Conservation (phyloP, 1,284 basidiomycete genomes). For the Trichosporon sp. region DNA sequence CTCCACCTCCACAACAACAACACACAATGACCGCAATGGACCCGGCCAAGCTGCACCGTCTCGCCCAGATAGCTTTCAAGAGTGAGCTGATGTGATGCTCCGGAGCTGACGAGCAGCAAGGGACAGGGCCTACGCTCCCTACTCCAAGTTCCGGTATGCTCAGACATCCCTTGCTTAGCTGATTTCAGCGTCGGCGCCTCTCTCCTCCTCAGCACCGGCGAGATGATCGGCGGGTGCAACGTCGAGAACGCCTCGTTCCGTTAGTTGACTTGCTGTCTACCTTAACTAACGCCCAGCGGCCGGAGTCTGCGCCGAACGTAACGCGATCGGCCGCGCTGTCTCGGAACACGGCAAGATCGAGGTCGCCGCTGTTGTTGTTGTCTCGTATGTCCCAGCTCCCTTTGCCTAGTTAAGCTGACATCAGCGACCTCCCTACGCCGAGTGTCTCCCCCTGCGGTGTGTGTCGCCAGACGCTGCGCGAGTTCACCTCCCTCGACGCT, state of each 20-base stretch:
- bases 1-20: neutral
- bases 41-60: conserved; percentile 42
- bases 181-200: conserved; percentile 73
- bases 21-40: conserved; percentile 28
- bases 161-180: neutral
- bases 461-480: conserved; percentile 86
- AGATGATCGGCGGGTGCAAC: conserved; percentile 78
- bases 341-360: conserved; percentile 10
- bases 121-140: conserved; percentile 67
- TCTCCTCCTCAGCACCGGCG: conserved; percentile 68
- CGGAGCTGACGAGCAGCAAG: conserved; percentile 58
- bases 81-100: conserved; percentile 29
- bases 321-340: conserved; percentile 62
- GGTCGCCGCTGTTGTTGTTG: conserved; percentile 49
- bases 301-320: conserved; percentile 82
- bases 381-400: conserved; percentile 61
- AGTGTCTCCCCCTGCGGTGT: conserved; percentile 82
- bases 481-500: conserved; percentile 74
- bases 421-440: conserved; percentile 69
- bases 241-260: conserved; percentile 91
- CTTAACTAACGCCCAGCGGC: conserved; percentile 45
- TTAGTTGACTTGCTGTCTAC: conserved; percentile 46
- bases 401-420: conserved; percentile 1
- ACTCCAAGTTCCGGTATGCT: conserved; percentile 74
- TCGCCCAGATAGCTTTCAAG: conserved; percentile 43